A percentile compares a stretch with the other conserved stretches of the same genome.
Evolutionary conservation across 2,329 filamentous ascomycete genomes (phyloP).

Genomic region (Scleromitrula shiraiana): DNA sequence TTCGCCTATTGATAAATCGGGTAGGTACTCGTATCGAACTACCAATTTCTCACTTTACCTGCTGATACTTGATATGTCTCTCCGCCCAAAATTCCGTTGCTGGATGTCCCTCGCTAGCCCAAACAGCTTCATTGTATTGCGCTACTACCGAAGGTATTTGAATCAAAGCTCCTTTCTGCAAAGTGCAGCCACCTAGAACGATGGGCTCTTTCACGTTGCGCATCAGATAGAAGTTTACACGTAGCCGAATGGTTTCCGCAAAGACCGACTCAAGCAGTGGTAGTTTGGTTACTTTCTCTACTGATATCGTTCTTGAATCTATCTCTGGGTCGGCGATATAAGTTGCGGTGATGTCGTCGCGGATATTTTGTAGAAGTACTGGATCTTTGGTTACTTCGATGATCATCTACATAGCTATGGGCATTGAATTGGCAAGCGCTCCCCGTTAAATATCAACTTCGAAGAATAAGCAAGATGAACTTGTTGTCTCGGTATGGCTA

Average conservation of each 20-base stretch:
- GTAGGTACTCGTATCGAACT: too few species aligned
- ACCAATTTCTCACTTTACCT: not conserved
- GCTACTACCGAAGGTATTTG: constrained; percentile 27
- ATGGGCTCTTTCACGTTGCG: constrained; percentile 25
- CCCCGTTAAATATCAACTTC: too few species aligned
- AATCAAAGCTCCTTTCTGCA: constrained; percentile 14
- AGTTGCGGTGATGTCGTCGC: constrained; percentile 16
- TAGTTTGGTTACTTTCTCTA: constrained; percentile 11
- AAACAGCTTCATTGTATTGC: constrained; percentile 21
- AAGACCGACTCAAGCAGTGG: constrained; percentile 30
- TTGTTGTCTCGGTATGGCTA: too few species aligned
- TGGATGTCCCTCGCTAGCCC: constrained; percentile 1
- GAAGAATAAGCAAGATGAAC: too few species aligned
- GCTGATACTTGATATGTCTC: constrained; percentile 2
- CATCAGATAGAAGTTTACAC: constrained; percentile 28
- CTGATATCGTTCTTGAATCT: not conserved
- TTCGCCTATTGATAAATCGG: too few species aligned
- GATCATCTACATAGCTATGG: constrained; percentile 25
- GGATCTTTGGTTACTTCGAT: constrained; percentile 26
- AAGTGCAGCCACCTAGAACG: constrained; percentile 16
- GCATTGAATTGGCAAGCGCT: constrained; percentile 26
- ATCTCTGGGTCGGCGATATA: not conserved
- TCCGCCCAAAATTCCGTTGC: constrained; percentile 10
- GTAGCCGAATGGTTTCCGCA: constrained; percentile 29
- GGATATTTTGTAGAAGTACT: constrained; percentile 16